Base-by-base conservation (phyloP, 768 basidiomycete genomes). In the Lentinula raphanica region DNA sequence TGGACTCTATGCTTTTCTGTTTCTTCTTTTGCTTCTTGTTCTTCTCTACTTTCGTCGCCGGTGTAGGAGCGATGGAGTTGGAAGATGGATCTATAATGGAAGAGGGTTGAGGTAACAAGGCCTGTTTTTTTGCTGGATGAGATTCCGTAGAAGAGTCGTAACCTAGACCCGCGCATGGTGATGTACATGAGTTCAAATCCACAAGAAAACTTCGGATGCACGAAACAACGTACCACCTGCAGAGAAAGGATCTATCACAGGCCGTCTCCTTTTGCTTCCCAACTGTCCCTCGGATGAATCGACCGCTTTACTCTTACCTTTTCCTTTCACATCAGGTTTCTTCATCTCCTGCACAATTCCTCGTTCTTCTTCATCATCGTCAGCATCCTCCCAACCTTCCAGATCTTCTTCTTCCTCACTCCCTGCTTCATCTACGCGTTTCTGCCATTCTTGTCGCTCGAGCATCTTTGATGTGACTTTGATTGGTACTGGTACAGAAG, bases 391-490 rank as follows among this genome's bases (percentile, higher is more conserved):
- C 36, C 60, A 58, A 28, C 28, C 35, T 28, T 53, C 51, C 12
- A 32, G 13, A 13, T 76, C 74, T 11, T 69, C 74, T 3, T 72
- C 76, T 40, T 65, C 69, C 9, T 75, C 78, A 51, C 79, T 80
- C 49, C 77, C 78, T 35, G 69, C 50, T 57, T 80, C 80, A 42
- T 75, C 74, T 36, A 88, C 63, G 53, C 82, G 72, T 62, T 76
- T 75, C 65, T 88, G 79, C 63, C 89, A 87, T 60, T 83, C 75
- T 49, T 79, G 83, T 2, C 88, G 80, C 57, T 81, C 85, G n/a
- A 75, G 64, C 87, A 90, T 92, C 70, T 91, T 92, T 62, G 73
- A 76, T 2, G 90, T 92, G 13, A 87, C 68, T 66, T 83, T 85
- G 21, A 75, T 67, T 0, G 84, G 81, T 11, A 83, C 73, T 49